phyloP scores from a whole-genome alignment of 208 protist genomes.

The Acanthamoeba healyi region DNA sequence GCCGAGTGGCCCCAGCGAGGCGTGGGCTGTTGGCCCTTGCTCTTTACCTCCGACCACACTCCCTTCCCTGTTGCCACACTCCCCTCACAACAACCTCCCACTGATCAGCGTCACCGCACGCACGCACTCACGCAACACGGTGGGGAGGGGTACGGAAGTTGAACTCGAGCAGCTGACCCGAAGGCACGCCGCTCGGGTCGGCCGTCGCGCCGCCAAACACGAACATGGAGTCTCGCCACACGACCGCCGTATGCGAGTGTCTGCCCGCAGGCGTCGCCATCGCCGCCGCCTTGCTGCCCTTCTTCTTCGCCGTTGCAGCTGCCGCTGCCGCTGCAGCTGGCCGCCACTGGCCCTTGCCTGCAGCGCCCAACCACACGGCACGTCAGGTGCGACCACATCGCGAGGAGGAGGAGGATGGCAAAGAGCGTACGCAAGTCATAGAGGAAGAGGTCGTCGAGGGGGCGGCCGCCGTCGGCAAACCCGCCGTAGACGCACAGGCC shows the following conservation, averaged over 20 bases:
- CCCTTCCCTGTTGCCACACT: background rate
- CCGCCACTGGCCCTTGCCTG: background rate
- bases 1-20: constrained; percentile 50
- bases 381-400: background rate
- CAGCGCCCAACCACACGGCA: background rate
- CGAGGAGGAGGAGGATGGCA: background rate
- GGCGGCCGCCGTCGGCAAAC: background rate
- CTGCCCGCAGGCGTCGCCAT: background rate
- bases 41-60: constrained; percentile 2
- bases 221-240: constrained; percentile 61
- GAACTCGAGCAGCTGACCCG: background rate
- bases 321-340: too few relatives aligned
- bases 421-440: background rate
- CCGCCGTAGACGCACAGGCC: constrained; percentile 51
- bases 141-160: constrained; percentile 1
- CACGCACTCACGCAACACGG: too few relatives aligned
- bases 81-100: background rate
- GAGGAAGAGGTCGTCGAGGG: constrained; percentile 19
- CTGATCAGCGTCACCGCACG: background rate
- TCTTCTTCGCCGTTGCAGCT: background rate
- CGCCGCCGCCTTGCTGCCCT: too few relatives aligned
- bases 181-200: background rate
- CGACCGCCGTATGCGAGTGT: constrained; percentile 19
- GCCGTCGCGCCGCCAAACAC: constrained; percentile 39
- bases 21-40: background rate